These are phyloP conservation scores for Paraleonurus japonicus DNA, from an alignment of 257 asterid species.

Conservation along the genomic window DNA sequence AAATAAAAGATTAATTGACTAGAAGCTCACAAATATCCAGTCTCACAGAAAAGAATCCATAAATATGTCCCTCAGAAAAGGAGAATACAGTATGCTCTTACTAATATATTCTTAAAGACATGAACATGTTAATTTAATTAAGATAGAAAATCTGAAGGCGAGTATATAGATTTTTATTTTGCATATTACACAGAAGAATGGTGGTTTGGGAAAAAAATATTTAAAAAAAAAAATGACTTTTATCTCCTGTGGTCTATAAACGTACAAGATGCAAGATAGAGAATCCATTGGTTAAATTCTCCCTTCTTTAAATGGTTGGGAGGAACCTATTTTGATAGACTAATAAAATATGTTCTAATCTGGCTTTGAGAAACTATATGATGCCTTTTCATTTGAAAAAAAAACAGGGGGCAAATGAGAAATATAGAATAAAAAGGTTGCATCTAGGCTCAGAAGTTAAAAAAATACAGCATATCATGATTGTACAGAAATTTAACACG, in stretches of 20 bases:
- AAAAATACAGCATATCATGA: not conserved
- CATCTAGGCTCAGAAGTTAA: slow-evolving; percentile 9
- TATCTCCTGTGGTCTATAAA: not conserved
- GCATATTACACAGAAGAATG: not conserved
- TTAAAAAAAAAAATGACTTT: not conserved
- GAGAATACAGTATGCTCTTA: slow-evolving; percentile 1
- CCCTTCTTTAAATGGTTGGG: not conserved
- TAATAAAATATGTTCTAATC: not conserved
- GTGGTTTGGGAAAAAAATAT: not conserved
- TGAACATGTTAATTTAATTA: not conserved
- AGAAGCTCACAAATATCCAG: not conserved
- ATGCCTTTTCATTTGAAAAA: slow-evolving; percentile 12
- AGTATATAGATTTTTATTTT: not conserved
- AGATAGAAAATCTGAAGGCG: not conserved
- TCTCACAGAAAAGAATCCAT: not conserved
- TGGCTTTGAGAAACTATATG: slow-evolving; percentile 1
- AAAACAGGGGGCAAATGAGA: slow-evolving; percentile 13
- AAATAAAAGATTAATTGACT: not conserved
- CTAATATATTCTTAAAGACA: not conserved
- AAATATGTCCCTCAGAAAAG: not conserved
- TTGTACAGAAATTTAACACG: slow-evolving; percentile 33
- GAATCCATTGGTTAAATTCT: not conserved
- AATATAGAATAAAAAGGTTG: not conserved
- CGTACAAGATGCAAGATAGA: not conserved
- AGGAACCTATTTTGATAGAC: not conserved